Evolutionary conservation across 306 rosid genomes (phyloP), one percentile per base, ranked within the genome.

Genomic region (Glycyrrhiza uralensis): DNA sequence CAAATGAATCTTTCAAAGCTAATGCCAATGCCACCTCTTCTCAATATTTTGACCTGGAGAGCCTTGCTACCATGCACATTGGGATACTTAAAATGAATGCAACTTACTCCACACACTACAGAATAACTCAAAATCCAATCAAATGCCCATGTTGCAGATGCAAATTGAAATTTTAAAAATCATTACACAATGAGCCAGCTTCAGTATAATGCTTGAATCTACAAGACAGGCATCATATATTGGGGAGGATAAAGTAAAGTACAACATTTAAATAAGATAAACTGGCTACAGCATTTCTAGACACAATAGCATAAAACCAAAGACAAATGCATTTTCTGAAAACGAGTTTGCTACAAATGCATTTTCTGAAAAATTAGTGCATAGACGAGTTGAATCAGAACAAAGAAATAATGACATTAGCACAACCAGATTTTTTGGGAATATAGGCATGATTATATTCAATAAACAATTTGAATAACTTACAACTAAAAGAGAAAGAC

Each of bases 1-100:
- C 85, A 86, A 79, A 56, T 59, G 87, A 81, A 90, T 86, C 85
- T 81, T 79, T 82, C 86, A 83, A 88, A 69, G 84, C 57, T 81
- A 81, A 87, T 74, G 80, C 79, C 84, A 77, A 59, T 66, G 62
- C 76, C 84, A 57, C 80, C 83, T 82, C 90, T 82, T 90, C 93
- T 76, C 90, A 86, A 79, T 41, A 73, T 55, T 78, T 68, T 76
- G 85, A 81, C 84, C 79, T 24, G 85, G 77, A 79, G 84, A 81
- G 76, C 73, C 82, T 85, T 71, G 82, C 84, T 75, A 87, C 82
- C 83, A 83, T 77, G 78, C 76, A 82, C 63, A 78, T 82, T 61
- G 64, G 63, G 50, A 83, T 82, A 84, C 85, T 85, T 83, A 74
- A 32, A 33, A 75, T 51, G 78, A 76, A 85, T 72, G 84, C 80